Evolutionary conservation across 2,329 filamentous ascomycete species (phyloP).

Genomic region (Samsoniella hepiali): DNA sequence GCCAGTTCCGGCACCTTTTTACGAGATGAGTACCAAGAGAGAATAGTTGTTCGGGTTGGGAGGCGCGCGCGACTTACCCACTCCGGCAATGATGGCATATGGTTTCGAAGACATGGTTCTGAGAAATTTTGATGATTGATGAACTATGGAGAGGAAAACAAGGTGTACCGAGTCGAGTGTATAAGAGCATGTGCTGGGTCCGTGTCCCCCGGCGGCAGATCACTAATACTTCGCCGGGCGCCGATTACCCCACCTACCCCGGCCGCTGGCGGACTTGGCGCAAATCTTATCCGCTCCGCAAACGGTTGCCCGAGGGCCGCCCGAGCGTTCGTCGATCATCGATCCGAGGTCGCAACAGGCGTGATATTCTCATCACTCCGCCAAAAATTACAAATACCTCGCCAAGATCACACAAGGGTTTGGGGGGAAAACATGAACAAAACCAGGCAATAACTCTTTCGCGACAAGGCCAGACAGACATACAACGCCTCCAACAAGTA

Average conservation of each 20-base stretch:
- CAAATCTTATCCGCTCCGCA: background rate
- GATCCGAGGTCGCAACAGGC: background rate
- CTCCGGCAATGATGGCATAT: conserved; percentile 16
- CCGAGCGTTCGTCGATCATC: background rate
- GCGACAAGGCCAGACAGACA: no score
- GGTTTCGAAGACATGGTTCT: conserved; percentile 1
- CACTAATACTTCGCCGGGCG: no score
- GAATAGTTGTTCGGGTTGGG: background rate
- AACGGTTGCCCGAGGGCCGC: background rate
- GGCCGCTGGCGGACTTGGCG: background rate
- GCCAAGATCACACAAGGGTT: no score
- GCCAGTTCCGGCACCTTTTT: conserved; percentile 14
- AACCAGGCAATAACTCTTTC: no score
- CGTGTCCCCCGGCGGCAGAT: no score
- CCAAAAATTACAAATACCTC: no score
- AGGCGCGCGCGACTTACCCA: conserved; percentile 7
- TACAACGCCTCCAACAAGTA: no score
- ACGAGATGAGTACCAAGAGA: background rate
- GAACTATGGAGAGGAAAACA: background rate
- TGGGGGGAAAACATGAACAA: no score
- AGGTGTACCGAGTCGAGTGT: background rate
- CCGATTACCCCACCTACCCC: background rate
- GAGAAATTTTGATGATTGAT: background rate
- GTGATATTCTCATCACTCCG: conserved; percentile 1
- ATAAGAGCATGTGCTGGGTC: background rate